Conservation (phyloP, 768 basidiomycete species). For the Crassisporium funariophilum region DNA sequence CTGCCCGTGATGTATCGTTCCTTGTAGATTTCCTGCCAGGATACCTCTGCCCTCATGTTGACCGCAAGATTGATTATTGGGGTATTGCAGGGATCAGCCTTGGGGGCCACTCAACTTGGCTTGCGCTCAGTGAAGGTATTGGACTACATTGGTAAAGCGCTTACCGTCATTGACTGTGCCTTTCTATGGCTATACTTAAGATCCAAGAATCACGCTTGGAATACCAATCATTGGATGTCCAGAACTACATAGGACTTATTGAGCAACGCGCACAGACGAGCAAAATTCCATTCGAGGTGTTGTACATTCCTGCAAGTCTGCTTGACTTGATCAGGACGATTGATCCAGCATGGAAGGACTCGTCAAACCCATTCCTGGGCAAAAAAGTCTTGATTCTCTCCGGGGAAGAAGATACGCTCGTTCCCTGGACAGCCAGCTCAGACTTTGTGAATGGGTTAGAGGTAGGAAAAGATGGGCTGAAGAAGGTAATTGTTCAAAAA, state of each 20-base stretch:
- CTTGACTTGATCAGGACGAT: constrained; percentile 44
- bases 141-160: too few relatives aligned
- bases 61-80: constrained; percentile 66
- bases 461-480: constrained; percentile 54
- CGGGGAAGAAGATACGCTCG: constrained; percentile 63
- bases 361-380: constrained; percentile 60
- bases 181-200: constrained; percentile 31
- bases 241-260: constrained; percentile 61
- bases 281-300: constrained; percentile 47
- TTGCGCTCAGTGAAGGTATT: constrained; percentile 54
- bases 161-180: too few relatives aligned
- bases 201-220: constrained; percentile 46
- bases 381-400: constrained; percentile 77
- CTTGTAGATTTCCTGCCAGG: constrained; percentile 79
- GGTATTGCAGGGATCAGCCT: constrained; percentile 76
- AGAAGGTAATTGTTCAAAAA: constrained; percentile 54
- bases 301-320: constrained; percentile 59
- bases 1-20: constrained; percentile 75
- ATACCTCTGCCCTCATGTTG: constrained; percentile 69
- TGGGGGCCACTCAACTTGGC: constrained; percentile 86
- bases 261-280: constrained; percentile 50
- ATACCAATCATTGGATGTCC: constrained; percentile 72
- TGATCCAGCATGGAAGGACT: constrained; percentile 50
- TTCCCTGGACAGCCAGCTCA: constrained; percentile 63
- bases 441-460: constrained; percentile 58